Conservation (phyloP, 208 protist genomes). For the Kentomonas sorsogonicus region DNA sequence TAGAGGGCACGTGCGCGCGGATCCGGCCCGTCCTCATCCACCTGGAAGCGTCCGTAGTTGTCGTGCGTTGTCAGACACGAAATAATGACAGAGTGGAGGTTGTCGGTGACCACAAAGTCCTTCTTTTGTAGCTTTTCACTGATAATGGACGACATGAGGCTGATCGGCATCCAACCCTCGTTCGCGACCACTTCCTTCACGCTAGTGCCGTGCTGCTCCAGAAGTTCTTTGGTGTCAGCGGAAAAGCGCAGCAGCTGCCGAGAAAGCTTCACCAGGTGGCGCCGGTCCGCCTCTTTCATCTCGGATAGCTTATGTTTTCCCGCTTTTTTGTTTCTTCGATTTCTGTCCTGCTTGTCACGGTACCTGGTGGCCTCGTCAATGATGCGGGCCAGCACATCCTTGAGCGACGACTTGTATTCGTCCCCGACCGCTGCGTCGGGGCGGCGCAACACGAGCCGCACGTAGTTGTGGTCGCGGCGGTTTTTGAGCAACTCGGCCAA, state of each 20-base stretch:
- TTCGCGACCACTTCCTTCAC: constrained; percentile 13
- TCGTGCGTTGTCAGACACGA: constrained; percentile 39
- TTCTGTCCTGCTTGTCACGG: too few relatives aligned
- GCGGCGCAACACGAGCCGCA: too few relatives aligned
- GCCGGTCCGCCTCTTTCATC: constrained; percentile 12
- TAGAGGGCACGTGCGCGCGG: constrained; percentile 24
- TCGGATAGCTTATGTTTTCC: constrained; percentile 9
- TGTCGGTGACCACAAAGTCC: too few relatives aligned
- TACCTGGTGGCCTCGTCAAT: too few relatives aligned
- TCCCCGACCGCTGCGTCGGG: too few relatives aligned
- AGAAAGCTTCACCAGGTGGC: constrained; percentile 21
- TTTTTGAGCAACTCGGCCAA: too few relatives aligned
- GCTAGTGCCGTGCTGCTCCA: constrained; percentile 12
- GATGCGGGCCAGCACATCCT: too few relatives aligned
- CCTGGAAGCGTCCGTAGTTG: constrained; percentile 38
- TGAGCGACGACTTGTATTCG: too few relatives aligned
- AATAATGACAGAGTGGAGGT: too few relatives aligned
- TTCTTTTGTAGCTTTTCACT: constrained; percentile 10
- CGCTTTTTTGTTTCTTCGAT: too few relatives aligned
- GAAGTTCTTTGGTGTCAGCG: constrained; percentile 18
- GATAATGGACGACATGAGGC: constrained; percentile 14
- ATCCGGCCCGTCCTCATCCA: constrained; percentile 26
- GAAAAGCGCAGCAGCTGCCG: constrained; percentile 35
- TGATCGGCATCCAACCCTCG: constrained; percentile 48
- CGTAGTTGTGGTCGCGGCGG: too few relatives aligned